These are phyloP conservation scores for Sisymbrium irio DNA, from an alignment of 345 rosid genomes.

Conservation along the genomic window DNA sequence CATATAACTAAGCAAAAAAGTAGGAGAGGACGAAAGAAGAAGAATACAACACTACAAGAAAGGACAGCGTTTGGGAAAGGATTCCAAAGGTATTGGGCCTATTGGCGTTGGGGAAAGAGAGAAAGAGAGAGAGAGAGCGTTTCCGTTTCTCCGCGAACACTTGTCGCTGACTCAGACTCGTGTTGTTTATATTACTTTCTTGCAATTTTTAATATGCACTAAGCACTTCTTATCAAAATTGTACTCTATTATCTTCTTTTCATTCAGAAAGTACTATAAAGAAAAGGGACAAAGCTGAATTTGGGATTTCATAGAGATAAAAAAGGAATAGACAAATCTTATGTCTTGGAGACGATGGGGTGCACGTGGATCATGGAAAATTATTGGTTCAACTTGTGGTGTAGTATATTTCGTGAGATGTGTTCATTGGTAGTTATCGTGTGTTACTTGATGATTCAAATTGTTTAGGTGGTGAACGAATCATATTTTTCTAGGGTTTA, in stretches of 20 bases:
- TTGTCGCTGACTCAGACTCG: constrained; percentile 44
- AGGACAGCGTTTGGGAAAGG: constrained; percentile 27
- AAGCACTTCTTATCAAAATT: background rate
- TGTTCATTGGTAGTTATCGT: constrained; percentile 4
- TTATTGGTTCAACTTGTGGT: constrained; percentile 16
- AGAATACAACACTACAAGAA: background rate
- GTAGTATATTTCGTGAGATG: background rate
- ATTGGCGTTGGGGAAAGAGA: constrained; percentile 41
- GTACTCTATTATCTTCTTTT: background rate
- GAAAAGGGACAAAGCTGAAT: constrained; percentile 14
- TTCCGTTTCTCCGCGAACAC: constrained; percentile 96
- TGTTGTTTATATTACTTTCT: constrained; percentile 11
- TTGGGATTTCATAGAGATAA: constrained; percentile 4
- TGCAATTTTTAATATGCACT: background rate
- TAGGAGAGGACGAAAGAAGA: background rate
- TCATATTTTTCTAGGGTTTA: background rate
- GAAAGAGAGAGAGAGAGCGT: constrained; percentile 45
- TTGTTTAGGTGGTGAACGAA: background rate
- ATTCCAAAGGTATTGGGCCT: constrained; percentile 80
- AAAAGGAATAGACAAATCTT: constrained; percentile 6
- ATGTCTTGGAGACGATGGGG: constrained; percentile 29
- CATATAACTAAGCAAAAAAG: background rate
- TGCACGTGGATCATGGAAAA: constrained; percentile 26
- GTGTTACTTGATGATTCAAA: constrained; percentile 16
- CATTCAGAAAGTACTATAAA: background rate